These are phyloP conservation scores for Yamadazyma ubonensis DNA, from an alignment of 805 yeast species.

Conservation along the genomic window DNA sequence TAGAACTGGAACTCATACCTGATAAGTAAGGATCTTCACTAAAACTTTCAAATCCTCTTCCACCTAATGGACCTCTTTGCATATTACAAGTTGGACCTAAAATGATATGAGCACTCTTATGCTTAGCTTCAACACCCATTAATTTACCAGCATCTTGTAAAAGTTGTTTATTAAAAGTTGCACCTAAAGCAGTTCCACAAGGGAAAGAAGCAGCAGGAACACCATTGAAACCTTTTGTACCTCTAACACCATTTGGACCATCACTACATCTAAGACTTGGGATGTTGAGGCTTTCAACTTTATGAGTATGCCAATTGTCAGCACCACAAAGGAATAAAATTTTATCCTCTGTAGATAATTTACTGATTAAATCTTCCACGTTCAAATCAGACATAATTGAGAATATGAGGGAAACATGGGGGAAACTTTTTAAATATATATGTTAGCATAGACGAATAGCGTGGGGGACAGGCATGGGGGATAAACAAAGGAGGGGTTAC, in stretches of 20 bases:
- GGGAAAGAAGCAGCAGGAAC: slow-evolving; percentile 34
- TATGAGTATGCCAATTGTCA: slow-evolving; percentile 52
- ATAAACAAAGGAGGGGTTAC: not conserved
- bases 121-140: slow-evolving; percentile 33
- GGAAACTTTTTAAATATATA: no score
- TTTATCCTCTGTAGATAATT: slow-evolving; percentile 28
- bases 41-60: slow-evolving; percentile 34
- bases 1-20: slow-evolving; percentile 26
- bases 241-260: slow-evolving; percentile 37
- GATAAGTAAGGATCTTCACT: slow-evolving; percentile 34
- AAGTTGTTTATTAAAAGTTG: slow-evolving; percentile 37
- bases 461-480: not conserved
- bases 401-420: not conserved
- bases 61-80: slow-evolving; percentile 35
- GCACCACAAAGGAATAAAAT: slow-evolving; percentile 29
- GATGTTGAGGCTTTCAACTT: slow-evolving; percentile 38
- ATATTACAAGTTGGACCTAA: slow-evolving; percentile 35
- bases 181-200: slow-evolving; percentile 34
- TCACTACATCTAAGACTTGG: slow-evolving; percentile 46
- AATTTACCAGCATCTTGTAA: slow-evolving; percentile 28
- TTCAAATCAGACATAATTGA: slow-evolving; percentile 10
- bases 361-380: slow-evolving; percentile 22
- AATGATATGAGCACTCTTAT: slow-evolving; percentile 30
- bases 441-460: slow-evolving; percentile 3
- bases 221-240: slow-evolving; percentile 28